Percentiles rank a stretch among this genome's conserved stretches.
Conservation (phyloP, 73 alveolate species). For the Paramecium caudatum region DNA sequence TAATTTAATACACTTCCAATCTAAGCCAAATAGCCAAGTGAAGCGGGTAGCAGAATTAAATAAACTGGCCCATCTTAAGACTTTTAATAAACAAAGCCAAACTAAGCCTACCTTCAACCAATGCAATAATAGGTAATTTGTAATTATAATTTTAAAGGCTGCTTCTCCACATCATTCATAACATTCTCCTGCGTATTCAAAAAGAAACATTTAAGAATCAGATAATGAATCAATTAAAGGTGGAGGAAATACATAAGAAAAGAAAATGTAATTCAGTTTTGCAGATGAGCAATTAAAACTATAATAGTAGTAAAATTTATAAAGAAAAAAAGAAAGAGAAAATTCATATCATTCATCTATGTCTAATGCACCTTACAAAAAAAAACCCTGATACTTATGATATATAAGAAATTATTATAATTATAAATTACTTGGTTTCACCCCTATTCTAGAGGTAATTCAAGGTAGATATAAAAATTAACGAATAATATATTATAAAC, state of each 20-base stretch:
- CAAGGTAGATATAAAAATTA: no score
- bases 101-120: slow-evolving; percentile 15
- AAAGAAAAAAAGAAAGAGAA: slow-evolving; percentile 26
- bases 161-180: slow-evolving; percentile 50
- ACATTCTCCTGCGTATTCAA: slow-evolving; percentile 1
- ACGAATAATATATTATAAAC: not conserved
- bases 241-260: slow-evolving; percentile 15
- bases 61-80: slow-evolving; percentile 24
- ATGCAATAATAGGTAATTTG: not conserved
- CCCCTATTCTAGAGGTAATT: no score
- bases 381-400: slow-evolving; percentile 2
- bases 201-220: slow-evolving; percentile 22
- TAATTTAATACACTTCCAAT: not conserved
- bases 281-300: not conserved
- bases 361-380: slow-evolving; percentile 39
- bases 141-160: not conserved
- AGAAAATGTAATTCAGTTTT: not conserved
- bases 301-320: not conserved
- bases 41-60: slow-evolving; percentile 38
- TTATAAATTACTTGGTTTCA: no score
- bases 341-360: slow-evolving; percentile 16
- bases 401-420: no score
- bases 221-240: slow-evolving; percentile 28
- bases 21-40: not conserved
- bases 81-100: not conserved